Evolutionary conservation across 495 filamentous ascomycete species (phyloP), one percentile per base, ranked within the genome.

Genomic region (Penicillium bialowiezense): DNA sequence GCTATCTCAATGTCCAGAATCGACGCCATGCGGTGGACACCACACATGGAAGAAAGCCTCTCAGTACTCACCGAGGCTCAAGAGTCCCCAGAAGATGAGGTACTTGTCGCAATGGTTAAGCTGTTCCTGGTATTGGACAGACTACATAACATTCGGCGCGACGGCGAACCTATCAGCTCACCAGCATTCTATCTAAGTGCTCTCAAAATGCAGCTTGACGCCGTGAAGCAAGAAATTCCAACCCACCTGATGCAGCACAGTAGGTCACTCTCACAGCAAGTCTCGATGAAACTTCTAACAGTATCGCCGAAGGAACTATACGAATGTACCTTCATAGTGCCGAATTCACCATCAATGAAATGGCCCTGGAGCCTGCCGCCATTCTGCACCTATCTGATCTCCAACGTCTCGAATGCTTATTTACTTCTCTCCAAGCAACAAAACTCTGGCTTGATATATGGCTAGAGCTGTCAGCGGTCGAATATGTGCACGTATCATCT

Each of bases 21-120:
- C 3, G 73, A 80, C 34, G 65, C 74, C 5, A 56, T 83, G 5
- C 66, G 64, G 13, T 83, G 77, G 75, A 78, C 72, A 7, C 53
- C 74, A 5, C 70, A 79, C 40, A 68, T 83, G 59, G 78, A 80
- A 28, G 73, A 79, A 18, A 76, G 70, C 29, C 64, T 84, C 2
- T 54, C 64, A 0, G 51, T 66, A 1, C 63, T 83, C 1, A 58
- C 68, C 1, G 63, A 76, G 31, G 55, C 62, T 7, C 70, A 68
- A 35, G 77, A 80, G 43, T 73, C 72, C 50, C 59, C 69, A 5
- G 69, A 72, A 10, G 81, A 85, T 60, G 69, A 74, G 24, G 46
- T 77, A 24, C 57, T 84, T 13, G 67, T 77, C 3, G 60, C 74
- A 2, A 63, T 76, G 20, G 75, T 78, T 3, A 67, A 62, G 42